Conservation (phyloP, 495 filamentous ascomycete genomes). For the Xylaria telfairii region DNA sequence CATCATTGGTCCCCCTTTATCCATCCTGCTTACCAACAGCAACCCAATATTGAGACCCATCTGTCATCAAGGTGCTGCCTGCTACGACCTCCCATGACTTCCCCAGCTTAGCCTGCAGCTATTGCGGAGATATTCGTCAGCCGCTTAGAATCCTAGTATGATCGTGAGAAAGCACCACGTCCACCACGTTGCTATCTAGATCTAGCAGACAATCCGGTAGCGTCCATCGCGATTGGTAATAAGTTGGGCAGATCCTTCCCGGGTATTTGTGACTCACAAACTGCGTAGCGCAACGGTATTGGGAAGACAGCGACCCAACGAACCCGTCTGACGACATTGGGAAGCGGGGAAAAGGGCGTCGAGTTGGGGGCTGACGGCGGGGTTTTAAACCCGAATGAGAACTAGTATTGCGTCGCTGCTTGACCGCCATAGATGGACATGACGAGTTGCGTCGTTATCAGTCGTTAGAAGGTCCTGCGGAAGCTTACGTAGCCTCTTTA, state of each 20-base stretch:
- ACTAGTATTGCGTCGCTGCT: constrained; percentile 3
- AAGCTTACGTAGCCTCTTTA: constrained; percentile 36
- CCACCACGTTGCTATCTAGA: constrained; percentile 12
- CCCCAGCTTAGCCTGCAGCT: constrained; percentile 19
- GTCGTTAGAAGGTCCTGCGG: not conserved
- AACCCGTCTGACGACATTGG: constrained; percentile 1
- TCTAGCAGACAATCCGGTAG: not conserved
- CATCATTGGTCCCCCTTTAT: not conserved
- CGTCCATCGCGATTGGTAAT: not conserved
- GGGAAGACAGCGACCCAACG: not conserved
- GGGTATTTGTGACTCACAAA: constrained; percentile 16
- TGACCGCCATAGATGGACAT: constrained; percentile 14
- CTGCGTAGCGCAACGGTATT: not conserved
- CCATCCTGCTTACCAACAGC: constrained; percentile 4
- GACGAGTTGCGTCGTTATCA: constrained; percentile 4
- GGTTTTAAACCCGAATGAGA: not conserved
- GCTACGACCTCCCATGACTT: not conserved
- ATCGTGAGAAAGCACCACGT: not conserved
- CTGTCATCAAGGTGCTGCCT: constrained; percentile 12
- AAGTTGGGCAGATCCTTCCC: constrained; percentile 7
- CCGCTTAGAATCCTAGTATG: not conserved
- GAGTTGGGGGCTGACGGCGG: constrained; percentile 18
- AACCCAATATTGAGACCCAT: not conserved
- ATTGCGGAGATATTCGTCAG: constrained; percentile 23
- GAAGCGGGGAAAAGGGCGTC: constrained; percentile 14